A percentile compares a stretch with the other conserved stretches of the same genome.
Conservation (phyloP, 495 filamentous ascomycete species). For the Penicillium waksmanii region DNA sequence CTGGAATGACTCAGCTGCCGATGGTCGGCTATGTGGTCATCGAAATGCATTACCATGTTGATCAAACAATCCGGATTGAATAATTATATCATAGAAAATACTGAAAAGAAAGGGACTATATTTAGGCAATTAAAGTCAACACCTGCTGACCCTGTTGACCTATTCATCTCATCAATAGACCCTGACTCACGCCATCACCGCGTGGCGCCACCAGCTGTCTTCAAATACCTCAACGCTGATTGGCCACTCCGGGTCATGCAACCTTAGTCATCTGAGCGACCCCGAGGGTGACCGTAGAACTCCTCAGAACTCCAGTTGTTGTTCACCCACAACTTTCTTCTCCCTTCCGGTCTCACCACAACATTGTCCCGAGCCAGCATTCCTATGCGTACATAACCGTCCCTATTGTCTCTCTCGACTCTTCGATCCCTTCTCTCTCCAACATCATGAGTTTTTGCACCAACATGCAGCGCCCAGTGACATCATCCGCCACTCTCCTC, state of each 20-base stretch:
- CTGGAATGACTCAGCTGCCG: slow-evolving; percentile 27
- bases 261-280: slow-evolving; percentile 27
- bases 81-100: neutral
- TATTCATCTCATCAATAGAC: neutral
- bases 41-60: neutral
- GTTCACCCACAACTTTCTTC: slow-evolving; percentile 14
- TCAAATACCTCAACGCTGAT: slow-evolving; percentile 50
- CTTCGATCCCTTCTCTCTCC: slow-evolving; percentile 25
- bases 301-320: slow-evolving; percentile 7
- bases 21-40: slow-evolving; percentile 3
- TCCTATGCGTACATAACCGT: slow-evolving; percentile 22
- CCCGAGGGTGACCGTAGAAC: slow-evolving; percentile 23
- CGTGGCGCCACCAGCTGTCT: slow-evolving; percentile 44
- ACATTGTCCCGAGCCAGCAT: slow-evolving; percentile 11
- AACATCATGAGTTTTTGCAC: slow-evolving; percentile 42
- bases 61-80: neutral
- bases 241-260: slow-evolving; percentile 37
- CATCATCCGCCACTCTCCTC: slow-evolving; percentile 59
- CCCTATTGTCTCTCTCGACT: slow-evolving; percentile 10
- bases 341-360: slow-evolving; percentile 9
- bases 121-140: neutral
- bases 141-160: neutral
- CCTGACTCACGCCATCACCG: neutral
- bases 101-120: neutral
- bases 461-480: slow-evolving; percentile 46